phyloP scores from a whole-genome alignment of 495 filamentous ascomycete species.

The Cudoniella acicularis region DNA sequence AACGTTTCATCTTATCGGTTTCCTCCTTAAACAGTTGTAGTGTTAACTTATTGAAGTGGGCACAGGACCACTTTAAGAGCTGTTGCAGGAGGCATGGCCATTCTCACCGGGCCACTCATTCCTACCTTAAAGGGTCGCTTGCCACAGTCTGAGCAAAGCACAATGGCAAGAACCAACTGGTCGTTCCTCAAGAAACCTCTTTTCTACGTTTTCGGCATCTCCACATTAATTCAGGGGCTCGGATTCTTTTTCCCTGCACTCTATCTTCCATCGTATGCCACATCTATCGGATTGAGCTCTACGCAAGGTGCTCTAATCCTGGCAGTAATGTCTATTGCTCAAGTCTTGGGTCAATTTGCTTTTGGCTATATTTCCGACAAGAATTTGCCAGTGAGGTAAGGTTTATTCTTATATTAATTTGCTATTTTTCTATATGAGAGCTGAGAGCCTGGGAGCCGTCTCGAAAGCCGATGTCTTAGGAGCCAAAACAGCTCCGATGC shows the following conservation, averaged over 20 bases:
- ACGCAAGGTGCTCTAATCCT: conserved; percentile 31
- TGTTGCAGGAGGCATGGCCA: conserved; percentile 29
- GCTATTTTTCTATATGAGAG: too few species aligned
- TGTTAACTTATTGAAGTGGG: too few species aligned
- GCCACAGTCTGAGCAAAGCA: conserved; percentile 19
- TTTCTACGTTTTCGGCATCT: conserved; percentile 30
- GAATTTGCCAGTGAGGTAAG: conserved; percentile 18
- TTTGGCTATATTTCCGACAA: conserved; percentile 36
- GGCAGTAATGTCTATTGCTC: conserved; percentile 29
- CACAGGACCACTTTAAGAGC: conserved; percentile 35
- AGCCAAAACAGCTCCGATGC: too few species aligned
- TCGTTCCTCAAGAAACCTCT: conserved; percentile 26
- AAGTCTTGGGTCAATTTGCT: conserved; percentile 31
- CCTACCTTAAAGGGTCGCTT: conserved; percentile 31
- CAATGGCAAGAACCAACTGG: conserved; percentile 21
- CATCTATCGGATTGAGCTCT: conserved; percentile 25
- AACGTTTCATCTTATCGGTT: too few species aligned
- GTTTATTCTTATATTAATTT: too few species aligned
- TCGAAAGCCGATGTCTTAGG: too few species aligned
- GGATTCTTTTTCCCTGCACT: conserved; percentile 36
- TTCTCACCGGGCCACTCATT: conserved; percentile 32
- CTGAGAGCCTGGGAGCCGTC: too few species aligned
- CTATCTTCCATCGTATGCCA: conserved; percentile 33
- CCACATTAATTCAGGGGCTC: conserved; percentile 30
- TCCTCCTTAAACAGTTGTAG: too few species aligned